Evolutionary conservation across 495 filamentous ascomycete genomes (phyloP), one percentile per base, ranked within the genome.

Genomic region (Geopyxis carbonaria): DNA sequence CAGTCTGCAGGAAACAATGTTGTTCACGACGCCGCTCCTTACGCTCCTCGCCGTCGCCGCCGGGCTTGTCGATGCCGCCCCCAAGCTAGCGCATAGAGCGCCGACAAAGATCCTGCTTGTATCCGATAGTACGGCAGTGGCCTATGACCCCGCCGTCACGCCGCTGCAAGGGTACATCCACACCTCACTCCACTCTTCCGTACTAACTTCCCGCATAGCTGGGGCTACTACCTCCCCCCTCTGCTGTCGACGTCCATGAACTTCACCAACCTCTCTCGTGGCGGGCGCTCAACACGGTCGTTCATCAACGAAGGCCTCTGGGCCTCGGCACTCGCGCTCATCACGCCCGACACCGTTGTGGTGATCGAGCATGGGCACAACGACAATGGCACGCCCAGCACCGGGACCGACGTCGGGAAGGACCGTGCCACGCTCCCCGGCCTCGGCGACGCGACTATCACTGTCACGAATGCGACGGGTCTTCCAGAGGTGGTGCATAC

Each of bases 331-430:
- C 48, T 49, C 5, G 40, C 23, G 22, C n/a, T 40, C n/a, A 9
- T 45, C 6, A 30, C 39, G 13, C 45, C 45, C 9, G 46, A 45
- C 11, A 45, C 48, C 34, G 41, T 34, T 13, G 48, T 48, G n/a
- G 31, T 48, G 15, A 48, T 51, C 33, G 36, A 51, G 38, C 48
- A 48, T 45, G 45, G 36, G 8, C 42, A 51, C 38, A 51, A 51
- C 33, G 45, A 51, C 37, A 43, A 43, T 15, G 45, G 45, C 2
- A 48, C 45, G 3, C 48, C 45, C 2, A 38, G 45, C 0, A 42
- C 45, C 15, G 45, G 45, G 7, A 31, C 11, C 5, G 45, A 47
- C 29, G 40, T 48, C 9, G 40, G 40, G 8, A 43, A 46, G 11
- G 45, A 51, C 29, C 31, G 45, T 15, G 45, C 45, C 9, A 32